Percentiles rank a stretch among this genome's conserved stretches.
These are phyloP conservation scores for Phellinidium pouzarii DNA, from an alignment of 1,284 basidiomycete species.

Conservation along the genomic window DNA sequence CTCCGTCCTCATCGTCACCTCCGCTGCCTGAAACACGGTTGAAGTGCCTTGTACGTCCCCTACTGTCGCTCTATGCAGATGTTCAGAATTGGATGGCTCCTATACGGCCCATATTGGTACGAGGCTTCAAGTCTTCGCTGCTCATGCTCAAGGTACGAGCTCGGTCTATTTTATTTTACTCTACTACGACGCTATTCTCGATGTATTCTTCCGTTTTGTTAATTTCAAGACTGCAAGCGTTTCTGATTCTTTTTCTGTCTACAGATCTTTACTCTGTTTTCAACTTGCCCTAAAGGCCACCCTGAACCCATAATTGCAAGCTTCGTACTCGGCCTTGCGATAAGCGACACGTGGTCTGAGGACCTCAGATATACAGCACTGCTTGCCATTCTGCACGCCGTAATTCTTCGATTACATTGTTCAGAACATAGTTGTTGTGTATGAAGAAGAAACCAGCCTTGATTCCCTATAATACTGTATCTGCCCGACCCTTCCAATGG, in stretches of 20 bases:
- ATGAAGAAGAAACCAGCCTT: neutral
- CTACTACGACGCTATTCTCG: neutral
- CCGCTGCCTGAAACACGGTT: neutral
- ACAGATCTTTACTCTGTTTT: constrained; percentile 10
- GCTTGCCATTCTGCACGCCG: constrained; percentile 11
- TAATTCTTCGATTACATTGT: constrained; percentile 12
- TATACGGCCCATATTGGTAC: neutral
- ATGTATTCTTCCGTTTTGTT: neutral
- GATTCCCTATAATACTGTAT: neutral
- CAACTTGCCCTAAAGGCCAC: constrained; percentile 7
- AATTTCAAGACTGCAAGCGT: neutral
- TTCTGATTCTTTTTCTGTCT: neutral
- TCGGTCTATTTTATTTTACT: too few species aligned
- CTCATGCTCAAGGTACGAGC: constrained; percentile 10
- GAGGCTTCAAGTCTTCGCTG: constrained; percentile 8
- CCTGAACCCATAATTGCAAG: constrained; percentile 13
- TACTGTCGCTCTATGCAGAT: neutral
- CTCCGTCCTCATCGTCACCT: neutral
- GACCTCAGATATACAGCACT: constrained; percentile 7
- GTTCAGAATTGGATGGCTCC: neutral
- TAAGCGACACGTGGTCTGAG: constrained; percentile 16
- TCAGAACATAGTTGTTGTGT: neutral
- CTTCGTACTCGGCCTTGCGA: constrained; percentile 11
- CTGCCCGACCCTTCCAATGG: too few species aligned
- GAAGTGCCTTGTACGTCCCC: neutral